phyloP scores from a whole-genome alignment of 371 early-diverging fungal genomes.

The Blyttiomyces sp. region DNA sequence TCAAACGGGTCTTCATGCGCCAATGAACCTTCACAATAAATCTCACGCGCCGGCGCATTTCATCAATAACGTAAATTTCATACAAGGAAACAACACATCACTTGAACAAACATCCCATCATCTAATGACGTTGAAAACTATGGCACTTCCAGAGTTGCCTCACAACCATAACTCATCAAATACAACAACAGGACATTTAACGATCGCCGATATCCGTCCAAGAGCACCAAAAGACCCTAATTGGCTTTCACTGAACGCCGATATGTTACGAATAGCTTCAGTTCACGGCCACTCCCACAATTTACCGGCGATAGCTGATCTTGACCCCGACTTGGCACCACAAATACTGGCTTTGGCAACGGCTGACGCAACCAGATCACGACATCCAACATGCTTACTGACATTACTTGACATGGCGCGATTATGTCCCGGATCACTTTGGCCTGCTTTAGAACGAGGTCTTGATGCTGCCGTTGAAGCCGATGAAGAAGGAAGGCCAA shows the following conservation, averaged over 20 bases:
- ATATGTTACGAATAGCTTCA: slow-evolving; percentile 1
- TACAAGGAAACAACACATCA: too few species aligned
- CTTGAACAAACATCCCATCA: too few species aligned
- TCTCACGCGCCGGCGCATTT: too few species aligned
- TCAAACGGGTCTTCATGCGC: too few species aligned
- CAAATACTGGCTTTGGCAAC: neutral
- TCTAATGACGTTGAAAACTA: too few species aligned
- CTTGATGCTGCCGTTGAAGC: neutral
- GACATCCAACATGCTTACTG: neutral
- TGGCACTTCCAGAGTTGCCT: too few species aligned
- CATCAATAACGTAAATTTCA: too few species aligned
- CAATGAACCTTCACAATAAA: too few species aligned
- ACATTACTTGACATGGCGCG: slow-evolving; percentile 4
- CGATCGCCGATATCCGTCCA: slow-evolving; percentile 1
- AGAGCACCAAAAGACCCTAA: neutral
- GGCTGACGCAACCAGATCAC: slow-evolving; percentile 10
- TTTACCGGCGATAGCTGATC: slow-evolving; percentile 4
- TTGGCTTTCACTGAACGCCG: slow-evolving; percentile 5
- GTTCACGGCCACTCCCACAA: neutral
- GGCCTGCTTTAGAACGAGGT: slow-evolving; percentile 1
- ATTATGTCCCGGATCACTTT: slow-evolving; percentile 3
- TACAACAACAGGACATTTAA: too few species aligned
- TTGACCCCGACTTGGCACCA: slow-evolving; percentile 1
- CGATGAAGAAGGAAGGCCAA: neutral
- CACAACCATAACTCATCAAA: too few species aligned